Percentiles rank a stretch among this genome's conserved stretches.
phyloP scores from a whole-genome alignment of 73 alveolate species.

The Stentor coeruleus region DNA sequence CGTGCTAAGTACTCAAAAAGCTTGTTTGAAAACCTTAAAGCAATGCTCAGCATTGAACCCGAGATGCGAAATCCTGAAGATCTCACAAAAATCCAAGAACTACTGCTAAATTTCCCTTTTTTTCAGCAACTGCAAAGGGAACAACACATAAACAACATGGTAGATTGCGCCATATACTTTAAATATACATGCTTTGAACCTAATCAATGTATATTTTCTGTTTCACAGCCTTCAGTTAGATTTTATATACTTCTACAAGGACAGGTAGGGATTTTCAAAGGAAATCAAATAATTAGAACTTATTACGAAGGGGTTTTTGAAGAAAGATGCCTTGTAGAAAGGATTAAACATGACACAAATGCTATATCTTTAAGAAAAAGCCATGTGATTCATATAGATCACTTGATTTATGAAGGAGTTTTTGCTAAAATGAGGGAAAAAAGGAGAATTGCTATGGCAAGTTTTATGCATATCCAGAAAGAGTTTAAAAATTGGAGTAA shows the following conservation, averaged over 20 bases:
- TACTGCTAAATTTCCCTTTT: not conserved
- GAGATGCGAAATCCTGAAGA: not conserved
- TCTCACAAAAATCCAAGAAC: not conserved
- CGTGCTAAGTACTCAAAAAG: no score
- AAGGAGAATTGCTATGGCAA: slow-evolving; percentile 1
- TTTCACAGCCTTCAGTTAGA: not conserved
- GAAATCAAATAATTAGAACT: not conserved
- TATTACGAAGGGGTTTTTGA: not conserved
- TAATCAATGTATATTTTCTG: no score
- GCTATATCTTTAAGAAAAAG: not conserved
- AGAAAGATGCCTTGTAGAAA: not conserved
- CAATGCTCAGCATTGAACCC: not conserved
- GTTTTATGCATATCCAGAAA: not conserved
- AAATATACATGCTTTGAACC: not conserved
- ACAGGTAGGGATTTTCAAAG: not conserved
- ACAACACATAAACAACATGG: not conserved
- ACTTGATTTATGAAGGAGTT: not conserved
- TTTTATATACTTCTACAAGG: not conserved
- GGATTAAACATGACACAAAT: not conserved
- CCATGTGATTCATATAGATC: not conserved
- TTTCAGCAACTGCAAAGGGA: not conserved
- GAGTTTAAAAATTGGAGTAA: not conserved
- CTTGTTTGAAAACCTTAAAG: no score
- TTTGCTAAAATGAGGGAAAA: not conserved
- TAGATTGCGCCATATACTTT: not conserved